Evolutionary conservation across 1,139 yeast species (phyloP), one percentile per base, ranked within the genome.

Genomic region (Yamadazyma diospyri): DNA sequence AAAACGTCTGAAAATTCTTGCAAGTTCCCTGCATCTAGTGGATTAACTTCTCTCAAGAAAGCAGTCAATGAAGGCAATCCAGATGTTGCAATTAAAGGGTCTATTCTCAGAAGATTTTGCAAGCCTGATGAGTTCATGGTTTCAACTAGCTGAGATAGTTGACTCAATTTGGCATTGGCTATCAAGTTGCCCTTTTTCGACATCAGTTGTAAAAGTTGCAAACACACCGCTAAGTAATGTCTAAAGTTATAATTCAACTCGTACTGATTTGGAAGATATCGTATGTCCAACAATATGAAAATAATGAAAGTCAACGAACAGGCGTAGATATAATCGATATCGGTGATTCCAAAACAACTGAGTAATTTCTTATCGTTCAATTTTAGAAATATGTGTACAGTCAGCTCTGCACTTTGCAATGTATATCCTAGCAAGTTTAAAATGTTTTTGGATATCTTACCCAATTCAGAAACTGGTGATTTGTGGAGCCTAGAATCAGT

Each of bases 341-440:
- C 63, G 0, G 59, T 50, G 26, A 53, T 54, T 3, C 60, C 62
- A 41, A 52, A 57, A 2, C 45, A 41, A 26, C 59, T 33, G 11
- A 56, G 23, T 3, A 47, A 31, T 16, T 41, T 35, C 24, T 46
- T 50, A 12, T 48, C 48, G 37, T 51, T 45, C 16, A 55, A 34
- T 13, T 50, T 44, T 19, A 46, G 44, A 33, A 55, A 57, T 2
- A 57, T 50, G 18, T 51, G 51, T 22, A 53, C 48, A 0, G 61
- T 55, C n/a, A 49, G 38, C 26, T 53, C 55, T 6, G 53, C 43
- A n/a, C 59, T 47, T 25, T 49, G 53, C 19, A 51, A 40, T 11
- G 50, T 40, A 33, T 51, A 45, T 3, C 36, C 40, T 9, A 57
- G 33, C 19, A 57, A 39, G 18, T 46, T 47, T 12, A 40, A 39